Percentiles rank a stretch among this genome's conserved stretches.
Evolutionary conservation across 139 green algal genomes (phyloP).

Genomic region (Edaphochlamys debaryana): DNA sequence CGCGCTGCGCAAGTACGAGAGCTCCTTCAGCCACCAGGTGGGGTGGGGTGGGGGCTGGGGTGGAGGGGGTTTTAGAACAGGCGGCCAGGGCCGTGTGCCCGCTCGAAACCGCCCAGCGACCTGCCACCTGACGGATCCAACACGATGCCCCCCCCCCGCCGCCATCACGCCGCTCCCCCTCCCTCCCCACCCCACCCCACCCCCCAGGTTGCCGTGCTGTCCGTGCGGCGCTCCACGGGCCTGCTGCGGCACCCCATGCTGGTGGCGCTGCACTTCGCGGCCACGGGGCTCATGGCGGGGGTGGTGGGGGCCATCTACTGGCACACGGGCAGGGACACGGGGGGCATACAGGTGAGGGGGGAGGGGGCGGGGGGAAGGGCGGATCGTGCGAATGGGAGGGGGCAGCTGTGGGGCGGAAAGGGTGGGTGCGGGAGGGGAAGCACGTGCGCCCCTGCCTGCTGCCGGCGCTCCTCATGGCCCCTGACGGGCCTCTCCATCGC

Average conservation of each 20-base stretch:
- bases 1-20: slow-evolving; percentile 34
- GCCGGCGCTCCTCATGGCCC: too few relatives aligned
- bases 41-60: not conserved
- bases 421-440: not conserved
- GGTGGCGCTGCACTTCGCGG: slow-evolving; percentile 54
- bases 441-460: too few relatives aligned
- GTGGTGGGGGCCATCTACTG: slow-evolving; percentile 63
- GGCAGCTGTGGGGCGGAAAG: not conserved
- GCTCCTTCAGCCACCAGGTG: slow-evolving; percentile 38
- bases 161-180: not conserved
- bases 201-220: slow-evolving; percentile 47
- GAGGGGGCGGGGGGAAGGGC: not conserved
- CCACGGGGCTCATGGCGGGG: slow-evolving; percentile 52
- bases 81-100: not conserved
- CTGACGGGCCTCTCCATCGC: too few relatives aligned
- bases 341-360: slow-evolving; percentile 56
- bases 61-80: not conserved
- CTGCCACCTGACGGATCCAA: too few relatives aligned
- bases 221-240: slow-evolving; percentile 23
- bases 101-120: too few relatives aligned
- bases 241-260: slow-evolving; percentile 71
- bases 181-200: not conserved
- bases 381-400: not conserved
- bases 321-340: slow-evolving; percentile 58
- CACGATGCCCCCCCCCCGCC: not conserved